Evolutionary conservation across 331 rosid species (phyloP).

Genomic region (Quercus lobata): DNA sequence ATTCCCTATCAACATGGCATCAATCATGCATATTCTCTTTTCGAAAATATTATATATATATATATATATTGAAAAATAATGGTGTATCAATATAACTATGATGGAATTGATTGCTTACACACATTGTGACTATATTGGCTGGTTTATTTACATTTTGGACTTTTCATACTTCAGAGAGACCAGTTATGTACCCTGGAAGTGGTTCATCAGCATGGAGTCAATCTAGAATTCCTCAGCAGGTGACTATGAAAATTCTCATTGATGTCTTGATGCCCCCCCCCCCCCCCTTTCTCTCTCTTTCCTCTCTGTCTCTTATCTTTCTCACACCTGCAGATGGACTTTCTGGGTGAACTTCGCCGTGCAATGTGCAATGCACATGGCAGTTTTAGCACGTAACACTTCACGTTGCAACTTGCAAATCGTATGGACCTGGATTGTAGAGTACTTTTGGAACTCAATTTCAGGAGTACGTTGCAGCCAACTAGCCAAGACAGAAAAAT

Average conservation of each 20-base stretch:
- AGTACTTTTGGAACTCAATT: background rate
- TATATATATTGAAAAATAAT: background rate
- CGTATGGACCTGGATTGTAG: background rate
- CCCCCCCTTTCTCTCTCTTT: background rate
- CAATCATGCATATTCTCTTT: too few relatives aligned
- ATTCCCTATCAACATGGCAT: too few relatives aligned
- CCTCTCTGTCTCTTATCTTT: background rate
- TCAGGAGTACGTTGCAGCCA: background rate
- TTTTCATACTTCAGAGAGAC: conserved; percentile 53
- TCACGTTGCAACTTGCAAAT: too few relatives aligned
- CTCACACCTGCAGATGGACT: conserved; percentile 36
- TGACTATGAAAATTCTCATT: conserved; percentile 8
- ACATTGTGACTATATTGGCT: background rate
- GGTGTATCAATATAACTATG: background rate
- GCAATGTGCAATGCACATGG: conserved; percentile 32
- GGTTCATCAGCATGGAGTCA: conserved; percentile 52
- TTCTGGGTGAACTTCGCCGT: conserved; percentile 64
- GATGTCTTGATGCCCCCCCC: background rate
- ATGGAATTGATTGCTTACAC: background rate
- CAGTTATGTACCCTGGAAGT: conserved; percentile 55
- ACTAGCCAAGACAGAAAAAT: background rate
- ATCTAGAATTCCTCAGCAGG: conserved; percentile 70
- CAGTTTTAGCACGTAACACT: conserved; percentile 22
- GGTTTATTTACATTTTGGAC: background rate
- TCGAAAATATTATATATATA: too few relatives aligned